Conservation (phyloP, 1,284 basidiomycete species). For the Retiboletus flavoniger region DNA sequence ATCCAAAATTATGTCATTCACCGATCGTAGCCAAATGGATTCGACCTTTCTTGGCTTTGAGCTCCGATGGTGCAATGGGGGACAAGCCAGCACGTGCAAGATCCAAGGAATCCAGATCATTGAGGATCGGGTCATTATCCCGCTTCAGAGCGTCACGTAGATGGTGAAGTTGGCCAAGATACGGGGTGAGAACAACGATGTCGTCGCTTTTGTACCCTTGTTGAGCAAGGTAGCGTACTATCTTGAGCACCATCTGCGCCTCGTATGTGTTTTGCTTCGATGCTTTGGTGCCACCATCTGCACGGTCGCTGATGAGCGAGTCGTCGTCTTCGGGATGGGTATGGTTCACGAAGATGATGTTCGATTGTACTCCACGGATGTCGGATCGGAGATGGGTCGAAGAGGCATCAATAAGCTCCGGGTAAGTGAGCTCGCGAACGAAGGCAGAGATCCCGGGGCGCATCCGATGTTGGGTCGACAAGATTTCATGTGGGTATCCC, state of each 20-base stretch:
- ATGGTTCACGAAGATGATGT: constrained; percentile 59
- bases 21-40: constrained; percentile 59
- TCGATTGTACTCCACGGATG: constrained; percentile 52
- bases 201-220: constrained; percentile 61
- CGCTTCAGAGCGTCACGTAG: constrained; percentile 44
- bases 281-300: constrained; percentile 44
- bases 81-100: constrained; percentile 44
- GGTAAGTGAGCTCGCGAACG: constrained; percentile 58
- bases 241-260: constrained; percentile 58
- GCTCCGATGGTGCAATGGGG: constrained; percentile 14
- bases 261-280: constrained; percentile 60
- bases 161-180: constrained; percentile 58
- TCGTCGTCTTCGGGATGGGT: constrained; percentile 50
- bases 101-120: constrained; percentile 53
- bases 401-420: constrained; percentile 53
- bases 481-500: constrained; percentile 54
- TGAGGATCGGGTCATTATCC: constrained; percentile 57
- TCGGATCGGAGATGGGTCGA: constrained; percentile 46
- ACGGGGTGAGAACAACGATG: constrained; percentile 63
- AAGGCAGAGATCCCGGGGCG: constrained; percentile 61
- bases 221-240: constrained; percentile 60
- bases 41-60: constrained; percentile 39
- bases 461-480: constrained; percentile 62
- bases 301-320: constrained; percentile 38
- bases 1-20: constrained; percentile 20